phyloP scores from a whole-genome alignment of 768 basidiomycete species.

The Naganishia randhawae region DNA sequence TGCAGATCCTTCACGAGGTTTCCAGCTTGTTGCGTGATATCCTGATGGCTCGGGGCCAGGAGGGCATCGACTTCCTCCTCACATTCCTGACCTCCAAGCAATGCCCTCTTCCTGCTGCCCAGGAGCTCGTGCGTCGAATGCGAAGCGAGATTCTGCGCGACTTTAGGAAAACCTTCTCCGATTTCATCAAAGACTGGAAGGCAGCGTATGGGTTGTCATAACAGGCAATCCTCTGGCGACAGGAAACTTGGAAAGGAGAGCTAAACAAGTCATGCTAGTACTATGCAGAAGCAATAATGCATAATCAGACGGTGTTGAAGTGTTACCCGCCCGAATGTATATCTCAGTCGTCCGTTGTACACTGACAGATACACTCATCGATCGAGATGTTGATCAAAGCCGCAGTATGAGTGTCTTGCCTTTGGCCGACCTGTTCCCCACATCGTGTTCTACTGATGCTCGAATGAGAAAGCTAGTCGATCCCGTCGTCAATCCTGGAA shows the following conservation, averaged over 20 bases:
- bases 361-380: not conserved
- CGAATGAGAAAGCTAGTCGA: too few relatives aligned
- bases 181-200: slow-evolving; percentile 49
- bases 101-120: slow-evolving; percentile 72
- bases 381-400: not conserved
- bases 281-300: not conserved
- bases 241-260: not conserved
- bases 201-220: slow-evolving; percentile 17
- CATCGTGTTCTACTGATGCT: too few relatives aligned
- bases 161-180: slow-evolving; percentile 48
- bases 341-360: not conserved
- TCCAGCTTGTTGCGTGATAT: slow-evolving; percentile 77
- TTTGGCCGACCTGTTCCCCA: too few relatives aligned
- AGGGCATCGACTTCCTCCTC: slow-evolving; percentile 76
- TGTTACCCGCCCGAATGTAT: not conserved
- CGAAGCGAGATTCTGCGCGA: slow-evolving; percentile 46
- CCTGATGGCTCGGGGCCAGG: slow-evolving; percentile 69
- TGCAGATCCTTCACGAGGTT: slow-evolving; percentile 82
- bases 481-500: too few relatives aligned
- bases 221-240: too few relatives aligned
- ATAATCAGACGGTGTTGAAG: not conserved
- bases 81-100: slow-evolving; percentile 83
- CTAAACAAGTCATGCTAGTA: not conserved
- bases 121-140: slow-evolving; percentile 59
- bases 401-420: too few relatives aligned